A percentile compares a stretch with the other conserved stretches of the same genome.
Conservation (phyloP, 1,284 basidiomycete genomes). For the Pyrrhoderma noxium region DNA sequence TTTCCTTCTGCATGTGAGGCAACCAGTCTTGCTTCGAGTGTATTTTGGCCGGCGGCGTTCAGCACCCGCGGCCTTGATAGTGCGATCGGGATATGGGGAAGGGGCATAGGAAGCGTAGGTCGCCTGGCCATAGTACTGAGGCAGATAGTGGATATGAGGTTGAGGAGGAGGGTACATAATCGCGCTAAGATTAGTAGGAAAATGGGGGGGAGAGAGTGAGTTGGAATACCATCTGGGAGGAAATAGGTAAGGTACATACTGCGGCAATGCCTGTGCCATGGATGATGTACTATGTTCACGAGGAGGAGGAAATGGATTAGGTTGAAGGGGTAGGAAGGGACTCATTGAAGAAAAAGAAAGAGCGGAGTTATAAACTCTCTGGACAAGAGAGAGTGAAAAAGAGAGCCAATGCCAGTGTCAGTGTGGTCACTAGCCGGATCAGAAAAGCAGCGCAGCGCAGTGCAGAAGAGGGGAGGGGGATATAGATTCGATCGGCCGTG, state of each 20-base stretch:
- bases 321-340: slow-evolving; percentile 4
- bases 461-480: neutral
- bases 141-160: slow-evolving; percentile 12
- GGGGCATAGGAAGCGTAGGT: slow-evolving; percentile 12
- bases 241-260: slow-evolving; percentile 10
- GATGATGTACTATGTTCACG: neutral
- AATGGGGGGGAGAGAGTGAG: neutral
- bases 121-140: slow-evolving; percentile 14
- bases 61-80: slow-evolving; percentile 5
- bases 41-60: slow-evolving; percentile 27
- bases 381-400: neutral
- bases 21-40: slow-evolving; percentile 28
- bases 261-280: slow-evolving; percentile 16
- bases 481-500: too few species aligned
- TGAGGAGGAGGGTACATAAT: slow-evolving; percentile 12
- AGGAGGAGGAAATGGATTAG: slow-evolving; percentile 2
- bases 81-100: slow-evolving; percentile 14
- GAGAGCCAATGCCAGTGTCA: neutral
- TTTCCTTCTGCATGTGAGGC: slow-evolving; percentile 27
- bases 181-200: slow-evolving; percentile 3
- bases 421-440: slow-evolving; percentile 13
- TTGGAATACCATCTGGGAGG: neutral
- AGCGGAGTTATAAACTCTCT: slow-evolving; percentile 5
- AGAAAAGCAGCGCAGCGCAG: slow-evolving; percentile 8
- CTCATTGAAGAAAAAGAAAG: slow-evolving; percentile 1